These are phyloP conservation scores for Hirschfeldia incana DNA, from an alignment of 345 rosid genomes.

Conservation along the genomic window DNA sequence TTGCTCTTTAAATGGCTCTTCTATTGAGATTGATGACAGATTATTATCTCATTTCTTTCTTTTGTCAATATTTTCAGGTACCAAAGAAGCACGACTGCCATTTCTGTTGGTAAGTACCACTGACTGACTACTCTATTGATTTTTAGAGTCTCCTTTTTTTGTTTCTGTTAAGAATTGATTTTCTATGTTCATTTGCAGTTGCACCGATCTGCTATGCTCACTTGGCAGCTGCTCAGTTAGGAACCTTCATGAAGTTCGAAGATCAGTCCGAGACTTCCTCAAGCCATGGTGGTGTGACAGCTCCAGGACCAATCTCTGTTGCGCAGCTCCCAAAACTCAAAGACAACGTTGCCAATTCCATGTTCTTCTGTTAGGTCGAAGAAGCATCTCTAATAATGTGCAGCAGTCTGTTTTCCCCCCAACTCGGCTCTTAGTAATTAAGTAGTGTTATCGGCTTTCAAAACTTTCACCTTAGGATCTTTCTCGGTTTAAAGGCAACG, in stretches of 20 bases:
- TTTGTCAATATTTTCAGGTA: slow-evolving; percentile 25
- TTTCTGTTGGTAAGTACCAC: slow-evolving; percentile 38
- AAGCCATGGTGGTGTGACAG: slow-evolving; percentile 39
- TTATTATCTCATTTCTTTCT: background rate
- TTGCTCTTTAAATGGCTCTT: background rate
- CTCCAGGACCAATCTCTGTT: slow-evolving; percentile 32
- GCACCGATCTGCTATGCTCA: slow-evolving; percentile 46
- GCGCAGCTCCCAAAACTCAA: slow-evolving; percentile 35
- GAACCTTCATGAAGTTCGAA: slow-evolving; percentile 42
- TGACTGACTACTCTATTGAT: background rate
- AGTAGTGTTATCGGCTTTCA: background rate
- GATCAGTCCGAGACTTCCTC: slow-evolving; percentile 42
- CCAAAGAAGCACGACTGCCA: slow-evolving; percentile 42
- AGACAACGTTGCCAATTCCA: slow-evolving; percentile 33
- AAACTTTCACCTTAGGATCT: slow-evolving; percentile 17
- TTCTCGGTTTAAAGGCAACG: slow-evolving; percentile 5
- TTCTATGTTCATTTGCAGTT: slow-evolving; percentile 11
- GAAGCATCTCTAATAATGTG: background rate
- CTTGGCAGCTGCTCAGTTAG: slow-evolving; percentile 42
- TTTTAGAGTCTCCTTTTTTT: background rate
- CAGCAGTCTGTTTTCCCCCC: background rate
- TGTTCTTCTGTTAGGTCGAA: slow-evolving; percentile 41
- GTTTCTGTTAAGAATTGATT: background rate
- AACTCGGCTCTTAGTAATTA: slow-evolving; percentile 1
- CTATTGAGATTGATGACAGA: background rate